Percentiles rank a stretch among this genome's conserved stretches.
Evolutionary conservation across 169 alveolate genomes (phyloP).

Genomic region (Babesia bigemina): DNA sequence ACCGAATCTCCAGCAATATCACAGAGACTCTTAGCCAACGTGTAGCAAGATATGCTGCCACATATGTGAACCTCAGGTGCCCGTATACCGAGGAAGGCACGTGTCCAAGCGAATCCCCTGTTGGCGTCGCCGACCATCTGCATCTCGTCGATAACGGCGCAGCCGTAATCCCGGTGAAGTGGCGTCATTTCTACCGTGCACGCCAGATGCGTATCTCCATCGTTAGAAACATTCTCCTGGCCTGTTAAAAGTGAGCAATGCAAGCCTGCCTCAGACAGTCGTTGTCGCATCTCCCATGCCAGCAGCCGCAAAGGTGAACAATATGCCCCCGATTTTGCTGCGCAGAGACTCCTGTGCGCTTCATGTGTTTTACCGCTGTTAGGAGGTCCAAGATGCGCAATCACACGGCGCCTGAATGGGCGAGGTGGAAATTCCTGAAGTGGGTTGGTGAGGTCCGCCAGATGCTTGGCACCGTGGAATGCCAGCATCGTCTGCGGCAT

Average conservation of each 20-base stretch:
- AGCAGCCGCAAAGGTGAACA: constrained; percentile 91
- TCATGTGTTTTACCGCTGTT: constrained; percentile 91
- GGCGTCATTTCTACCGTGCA: constrained; percentile 91
- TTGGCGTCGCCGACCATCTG: constrained; percentile 86
- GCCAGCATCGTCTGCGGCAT: constrained; percentile 39
- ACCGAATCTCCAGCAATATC: constrained; percentile 51
- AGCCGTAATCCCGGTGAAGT: constrained; percentile 74
- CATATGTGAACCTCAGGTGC: constrained; percentile 81
- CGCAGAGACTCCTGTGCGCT: constrained; percentile 80
- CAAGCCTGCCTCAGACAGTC: constrained; percentile 72
- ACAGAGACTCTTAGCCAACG: constrained; percentile 32
- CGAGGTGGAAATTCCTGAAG: constrained; percentile 32
- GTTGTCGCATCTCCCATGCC: constrained; percentile 89
- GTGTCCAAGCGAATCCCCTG: constrained; percentile 92
- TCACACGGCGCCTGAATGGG: constrained; percentile 72
- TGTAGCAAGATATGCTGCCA: constrained; percentile 40
- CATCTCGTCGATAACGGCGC: constrained; percentile 91
- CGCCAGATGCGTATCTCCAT: constrained; percentile 80
- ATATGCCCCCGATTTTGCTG: constrained; percentile 86
- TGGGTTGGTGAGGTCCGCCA: constrained; percentile 42
- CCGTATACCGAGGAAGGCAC: constrained; percentile 85
- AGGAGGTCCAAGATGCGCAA: constrained; percentile 91
- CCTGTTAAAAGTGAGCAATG: constrained; percentile 87
- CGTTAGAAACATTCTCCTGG: constrained; percentile 75
- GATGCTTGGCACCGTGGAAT: constrained; percentile 41